A percentile compares a stretch with the other conserved stretches of the same genome.
Conservation (phyloP, 169 alveolate genomes). For the Blepharisma undulans region DNA sequence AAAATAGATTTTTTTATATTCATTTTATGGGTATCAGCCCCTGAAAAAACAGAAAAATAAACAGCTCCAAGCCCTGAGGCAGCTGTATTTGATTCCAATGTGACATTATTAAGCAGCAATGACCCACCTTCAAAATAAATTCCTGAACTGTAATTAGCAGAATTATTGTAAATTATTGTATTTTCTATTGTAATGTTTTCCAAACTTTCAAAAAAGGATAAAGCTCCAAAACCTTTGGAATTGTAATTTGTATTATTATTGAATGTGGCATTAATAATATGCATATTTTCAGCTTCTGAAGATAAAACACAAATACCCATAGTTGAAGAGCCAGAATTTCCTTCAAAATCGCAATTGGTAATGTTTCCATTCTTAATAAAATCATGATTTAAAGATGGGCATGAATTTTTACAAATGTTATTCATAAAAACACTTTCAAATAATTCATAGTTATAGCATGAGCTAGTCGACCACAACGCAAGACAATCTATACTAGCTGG, state of each 20-base stretch:
- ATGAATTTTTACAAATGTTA: not conserved
- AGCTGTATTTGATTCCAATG: not conserved
- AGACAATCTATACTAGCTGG: not conserved
- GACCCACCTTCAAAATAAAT: not conserved
- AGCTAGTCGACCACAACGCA: not conserved
- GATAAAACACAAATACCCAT: not conserved
- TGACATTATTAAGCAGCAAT: not conserved
- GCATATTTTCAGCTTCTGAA: not conserved
- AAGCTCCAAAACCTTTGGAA: not conserved
- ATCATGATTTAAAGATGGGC: not conserved
- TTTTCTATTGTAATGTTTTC: not conserved
- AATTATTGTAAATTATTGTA: not conserved
- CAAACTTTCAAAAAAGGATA: not conserved
- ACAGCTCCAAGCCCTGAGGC: not conserved
- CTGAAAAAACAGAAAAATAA: not conserved
- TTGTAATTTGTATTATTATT: not conserved
- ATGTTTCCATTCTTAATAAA: not conserved
- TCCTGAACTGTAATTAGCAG: not conserved
- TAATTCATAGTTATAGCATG: not conserved
- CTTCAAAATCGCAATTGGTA: not conserved
- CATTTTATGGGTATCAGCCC: not conserved
- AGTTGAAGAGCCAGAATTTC: not conserved
- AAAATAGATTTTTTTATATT: not conserved
- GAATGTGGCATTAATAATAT: not conserved
- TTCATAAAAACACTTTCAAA: not conserved